A percentile compares a stretch with the other conserved stretches of the same genome.
Evolutionary conservation across 306 rosid genomes (phyloP).

Genomic region (Rosa chinensis): DNA sequence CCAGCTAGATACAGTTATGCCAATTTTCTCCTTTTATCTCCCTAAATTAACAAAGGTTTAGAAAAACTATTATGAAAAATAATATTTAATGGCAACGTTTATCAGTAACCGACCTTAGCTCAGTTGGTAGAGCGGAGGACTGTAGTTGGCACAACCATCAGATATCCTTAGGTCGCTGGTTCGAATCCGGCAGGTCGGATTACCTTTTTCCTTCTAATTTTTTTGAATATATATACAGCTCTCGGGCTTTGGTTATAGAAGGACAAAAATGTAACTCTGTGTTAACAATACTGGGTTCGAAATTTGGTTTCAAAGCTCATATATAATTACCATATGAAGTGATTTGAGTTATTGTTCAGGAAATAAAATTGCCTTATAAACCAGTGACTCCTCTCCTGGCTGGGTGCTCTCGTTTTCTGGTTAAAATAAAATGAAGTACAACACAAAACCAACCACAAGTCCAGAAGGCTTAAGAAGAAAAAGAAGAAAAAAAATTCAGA

Average conservation of each 20-base stretch:
- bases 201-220: neutral
- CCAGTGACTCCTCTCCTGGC: neutral
- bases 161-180: conserved; percentile 1
- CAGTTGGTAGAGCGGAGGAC: conserved; percentile 12
- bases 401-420: no score
- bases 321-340: neutral
- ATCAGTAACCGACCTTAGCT: neutral
- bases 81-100: neutral
- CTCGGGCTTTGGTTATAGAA: no score
- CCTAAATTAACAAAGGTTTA: no score
- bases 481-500: no score
- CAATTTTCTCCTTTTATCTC: no score
- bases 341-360: neutral
- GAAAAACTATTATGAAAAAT: no score
- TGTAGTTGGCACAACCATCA: neutral
- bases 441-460: no score
- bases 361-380: neutral
- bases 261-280: no score
- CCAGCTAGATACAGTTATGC: no score
- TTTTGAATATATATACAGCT: no score
- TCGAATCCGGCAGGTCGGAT: conserved; percentile 6
- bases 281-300: neutral
- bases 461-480: no score
- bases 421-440: no score
- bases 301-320: neutral